Conservation (phyloP, 1,284 basidiomycete genomes). For the Sanghuangporus weigelae region DNA sequence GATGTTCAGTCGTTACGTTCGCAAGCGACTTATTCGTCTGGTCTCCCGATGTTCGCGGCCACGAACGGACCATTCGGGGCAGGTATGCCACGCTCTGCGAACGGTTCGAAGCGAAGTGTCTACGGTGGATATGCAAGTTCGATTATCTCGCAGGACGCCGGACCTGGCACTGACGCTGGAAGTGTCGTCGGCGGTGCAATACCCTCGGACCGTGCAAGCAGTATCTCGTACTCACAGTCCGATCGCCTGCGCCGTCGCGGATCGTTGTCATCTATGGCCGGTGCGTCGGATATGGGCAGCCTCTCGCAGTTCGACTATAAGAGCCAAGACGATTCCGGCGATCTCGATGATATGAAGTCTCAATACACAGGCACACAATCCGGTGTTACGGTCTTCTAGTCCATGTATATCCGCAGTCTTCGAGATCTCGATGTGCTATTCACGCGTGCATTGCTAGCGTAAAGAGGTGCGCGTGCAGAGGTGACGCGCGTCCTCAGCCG, state of each 20-base stretch:
- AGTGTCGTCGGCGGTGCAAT: constrained; percentile 52
- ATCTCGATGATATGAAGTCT: constrained; percentile 78
- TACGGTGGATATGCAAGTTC: constrained; percentile 87
- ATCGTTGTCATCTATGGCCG: constrained; percentile 74
- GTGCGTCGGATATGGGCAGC: constrained; percentile 72
- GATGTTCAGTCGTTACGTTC: constrained; percentile 92
- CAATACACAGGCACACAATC: constrained; percentile 79
- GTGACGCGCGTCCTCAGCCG: too few species aligned
- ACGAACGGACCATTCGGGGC: constrained; percentile 60
- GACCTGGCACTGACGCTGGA: constrained; percentile 52
- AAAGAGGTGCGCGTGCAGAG: too few species aligned
- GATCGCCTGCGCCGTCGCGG: constrained; percentile 61
- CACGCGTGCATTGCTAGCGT: too few species aligned
- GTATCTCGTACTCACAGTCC: constrained; percentile 79
- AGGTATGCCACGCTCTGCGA: constrained; percentile 51
- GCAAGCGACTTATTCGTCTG: constrained; percentile 89
- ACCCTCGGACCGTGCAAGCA: constrained; percentile 42
- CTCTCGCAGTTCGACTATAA: constrained; percentile 80
- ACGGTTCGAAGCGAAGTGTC: constrained; percentile 63
- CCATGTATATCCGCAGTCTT: neutral
- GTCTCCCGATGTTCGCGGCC: constrained; percentile 78
- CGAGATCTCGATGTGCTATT: neutral
- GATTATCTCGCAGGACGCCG: constrained; percentile 85
- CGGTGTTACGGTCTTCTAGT: constrained; percentile 76
- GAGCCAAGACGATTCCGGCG: constrained; percentile 73